Evolutionary conservation across 345 rosid genomes (phyloP), one percentile per base, ranked within the genome.

Genomic region (Excoecaria cochinchinensis): DNA sequence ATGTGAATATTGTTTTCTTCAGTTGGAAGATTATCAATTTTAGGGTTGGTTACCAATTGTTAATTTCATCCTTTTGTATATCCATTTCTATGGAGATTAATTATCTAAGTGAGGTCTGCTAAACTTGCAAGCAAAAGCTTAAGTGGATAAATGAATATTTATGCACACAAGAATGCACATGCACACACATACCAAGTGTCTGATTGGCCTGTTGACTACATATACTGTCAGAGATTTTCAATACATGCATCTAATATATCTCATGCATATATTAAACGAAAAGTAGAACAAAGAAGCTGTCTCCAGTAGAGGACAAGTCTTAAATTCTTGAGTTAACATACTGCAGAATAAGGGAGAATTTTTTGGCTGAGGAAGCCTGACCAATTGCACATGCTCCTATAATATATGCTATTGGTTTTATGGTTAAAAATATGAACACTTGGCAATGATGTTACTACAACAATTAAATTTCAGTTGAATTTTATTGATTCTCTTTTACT

Each of bases 41-140:
- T 31, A 31, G 31, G 31, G 31, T 31, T 31, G 31, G 31, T 31
- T 31, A 31, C 31, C 31, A 31, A n/a, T n/a, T n/a, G 31, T 31
- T 31, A 31, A 2, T 31, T 31, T 31, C 31, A 31, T 2, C 31
- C 1, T 31, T 31, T 31, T 31, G 1, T 31, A 31, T 69, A 14
- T 70, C 2, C 21, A 39, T 39, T 6, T 17, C 19, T 65, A 17
- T 25, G 67, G 44, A 62, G 31, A 31, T 31, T 31, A 31, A 31
- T 31, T 31, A 31, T 31, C 31, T 2, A 31, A 31, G 42, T 65
- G 24, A 65, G 9, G 19, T 65, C 25, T 40, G 50, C 53, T 46
- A 46, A 67, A 44, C 55, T 48, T 21, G 63, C 13, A 13, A 50
- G 70, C 24, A 51, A 51, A 64, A 62, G 70, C 42, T 40, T 64